Base-by-base conservation (phyloP, 2,329 filamentous ascomycete genomes). In the Pseudogymnoascus pannorum region DNA sequence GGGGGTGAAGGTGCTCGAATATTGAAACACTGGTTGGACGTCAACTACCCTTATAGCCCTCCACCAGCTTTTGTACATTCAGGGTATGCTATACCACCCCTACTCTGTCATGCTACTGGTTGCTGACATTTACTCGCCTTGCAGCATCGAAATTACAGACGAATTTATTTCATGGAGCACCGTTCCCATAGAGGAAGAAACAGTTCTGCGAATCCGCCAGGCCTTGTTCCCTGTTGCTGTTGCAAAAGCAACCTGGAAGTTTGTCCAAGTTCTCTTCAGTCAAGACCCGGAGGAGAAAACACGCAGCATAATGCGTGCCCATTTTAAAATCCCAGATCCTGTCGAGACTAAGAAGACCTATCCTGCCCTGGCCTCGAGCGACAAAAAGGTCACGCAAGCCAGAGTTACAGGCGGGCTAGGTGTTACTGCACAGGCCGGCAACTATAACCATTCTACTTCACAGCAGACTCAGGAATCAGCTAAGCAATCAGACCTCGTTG, bases 11-110 rank as follows among this genome's bases (percentile, higher is more conserved):
- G 26, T 18, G 48, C 48, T 31, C n/a, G 16, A 31, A 12, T 31
- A 54, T 20, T 54, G 26, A 54, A 12, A 61, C 77, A 63, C 33
- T 87, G 84, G 85, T 75, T 89, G 26, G 80, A 87, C 40, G 75
- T 87, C 24, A 78, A 84, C 58, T 88, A 82, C 64, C 86, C 86
- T 0, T 72, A 74, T 44, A 75, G 74, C 35, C 82, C 85, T 42
- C 85, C 86, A 1, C 84, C 86, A 4, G 79, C 78, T 60, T 86
- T 83, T 61, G 76, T 80, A 63, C 79, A 83, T 62, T 79, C 79
- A 57, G 86, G 85, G 86, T 88, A 79, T 66, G 77, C 68, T 65
- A 61, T 59, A 16, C 20, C n/a, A 22, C n/a, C 57, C 2, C 5
- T 35, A 2, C 6, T 29, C 3, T 5, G 35, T 2, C 9, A 57